These are phyloP conservation scores for Oryza glumipatula DNA, from an alignment of 176 grass and related monocot species.

Conservation along the genomic window DNA sequence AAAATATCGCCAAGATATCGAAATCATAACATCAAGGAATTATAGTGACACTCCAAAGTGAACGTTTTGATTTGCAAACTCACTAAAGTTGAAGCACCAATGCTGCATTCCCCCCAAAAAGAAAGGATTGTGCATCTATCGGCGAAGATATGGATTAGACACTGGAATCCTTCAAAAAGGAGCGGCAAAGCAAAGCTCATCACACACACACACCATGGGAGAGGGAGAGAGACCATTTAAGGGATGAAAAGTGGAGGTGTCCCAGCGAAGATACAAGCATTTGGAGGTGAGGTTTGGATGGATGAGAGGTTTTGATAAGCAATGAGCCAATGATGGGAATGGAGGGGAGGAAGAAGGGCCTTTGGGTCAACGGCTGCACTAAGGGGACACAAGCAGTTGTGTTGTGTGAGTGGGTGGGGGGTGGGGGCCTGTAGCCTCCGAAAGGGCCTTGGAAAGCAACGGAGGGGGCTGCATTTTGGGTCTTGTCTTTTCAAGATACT, in stretches of 20 bases:
- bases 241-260: slow-evolving; percentile 41
- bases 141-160: slow-evolving; percentile 39
- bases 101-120: neutral
- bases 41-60: neutral
- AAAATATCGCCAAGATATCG: neutral
- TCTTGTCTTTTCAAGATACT: slow-evolving; percentile 53
- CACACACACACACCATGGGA: slow-evolving; percentile 14
- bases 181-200: slow-evolving; percentile 30
- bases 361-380: slow-evolving; percentile 42
- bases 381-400: neutral
- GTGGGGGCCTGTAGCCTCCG: slow-evolving; percentile 12
- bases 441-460: slow-evolving; percentile 42
- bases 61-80: neutral
- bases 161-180: slow-evolving; percentile 33
- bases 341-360: neutral
- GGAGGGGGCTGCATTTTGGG: slow-evolving; percentile 47
- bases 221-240: slow-evolving; percentile 23
- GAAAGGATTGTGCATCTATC: slow-evolving; percentile 1
- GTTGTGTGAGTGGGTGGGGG: slow-evolving; percentile 27
- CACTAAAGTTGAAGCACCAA: slow-evolving; percentile 20
- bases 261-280: neutral
- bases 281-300: slow-evolving; percentile 14
- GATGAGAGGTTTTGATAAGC: neutral
- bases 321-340: slow-evolving; percentile 26
- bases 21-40: neutral